These are phyloP conservation scores for Solanum hybrid DNA, from an alignment of 305 asterid species.

Conservation along the genomic window DNA sequence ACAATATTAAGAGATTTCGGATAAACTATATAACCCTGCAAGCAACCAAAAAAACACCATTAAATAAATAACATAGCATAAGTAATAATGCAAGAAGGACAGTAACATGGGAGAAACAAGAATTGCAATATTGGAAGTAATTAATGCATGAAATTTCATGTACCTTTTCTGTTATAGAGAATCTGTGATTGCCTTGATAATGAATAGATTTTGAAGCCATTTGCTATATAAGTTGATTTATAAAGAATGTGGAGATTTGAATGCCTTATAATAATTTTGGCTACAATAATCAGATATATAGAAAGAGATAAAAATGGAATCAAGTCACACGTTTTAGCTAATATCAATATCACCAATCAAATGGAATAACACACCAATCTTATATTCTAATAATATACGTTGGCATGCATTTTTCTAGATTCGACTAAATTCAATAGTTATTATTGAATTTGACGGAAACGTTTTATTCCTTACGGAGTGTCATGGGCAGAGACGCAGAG, in stretches of 20 bases:
- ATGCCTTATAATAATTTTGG: background rate
- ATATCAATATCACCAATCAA: too few relatives aligned
- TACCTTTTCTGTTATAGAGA: background rate
- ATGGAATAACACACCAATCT: too few relatives aligned
- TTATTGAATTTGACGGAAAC: too few relatives aligned
- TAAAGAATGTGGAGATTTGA: background rate
- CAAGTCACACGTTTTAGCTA: too few relatives aligned
- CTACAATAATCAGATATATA: background rate
- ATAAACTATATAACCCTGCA: background rate
- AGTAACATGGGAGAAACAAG: too few relatives aligned
- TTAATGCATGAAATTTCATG: background rate
- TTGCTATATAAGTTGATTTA: background rate
- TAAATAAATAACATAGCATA: background rate
- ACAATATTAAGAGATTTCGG: background rate
- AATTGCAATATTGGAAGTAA: background rate
- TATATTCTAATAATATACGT: too few relatives aligned
- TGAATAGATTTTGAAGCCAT: background rate
- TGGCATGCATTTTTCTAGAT: too few relatives aligned
- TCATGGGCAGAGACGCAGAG: too few relatives aligned
- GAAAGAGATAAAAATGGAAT: too few relatives aligned
- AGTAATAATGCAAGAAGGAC: too few relatives aligned
- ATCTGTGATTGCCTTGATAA: background rate
- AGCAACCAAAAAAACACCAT: background rate
- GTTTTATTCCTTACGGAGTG: too few relatives aligned
- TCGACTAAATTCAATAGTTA: too few relatives aligned